Evolutionary conservation across 202 grass and related monocot genomes (phyloP), one percentile per base, ranked within the genome.

Genomic region (Carex arenaria): DNA sequence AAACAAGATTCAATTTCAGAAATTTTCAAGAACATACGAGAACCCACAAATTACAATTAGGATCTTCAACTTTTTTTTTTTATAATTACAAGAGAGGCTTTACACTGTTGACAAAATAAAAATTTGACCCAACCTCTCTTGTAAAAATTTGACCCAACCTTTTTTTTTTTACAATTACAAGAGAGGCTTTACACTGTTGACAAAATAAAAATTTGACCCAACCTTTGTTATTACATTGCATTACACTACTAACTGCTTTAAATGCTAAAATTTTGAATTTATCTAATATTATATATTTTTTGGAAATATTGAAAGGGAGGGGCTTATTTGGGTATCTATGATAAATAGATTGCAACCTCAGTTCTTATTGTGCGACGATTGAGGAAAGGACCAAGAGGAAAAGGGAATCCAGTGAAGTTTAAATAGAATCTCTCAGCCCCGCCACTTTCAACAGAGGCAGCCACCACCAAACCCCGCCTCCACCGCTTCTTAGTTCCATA

Each of bases 331-430:
- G 60, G 19, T 62, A 20, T 67, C 31, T 38, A 15, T 67, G 14
- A 38, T 36, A 7, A 38, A 38, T 34, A 62, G 4, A 9, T 67
- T 11, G 28, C 59, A 67, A 97, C 94, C 92, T 98, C 95, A 30
- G 86, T 90, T 70, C 95, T 90, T 43, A 91, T 93, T 53, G 95
- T 98, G 45, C 89, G 90, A 65, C 95, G 78, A 73, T 98, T 93
- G 87, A 98, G 90, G 87, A 95, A 98, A 42, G 95, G 92, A 4
- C 95, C 95, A 45, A 98, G 92, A 10, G 95, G 95, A 85, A 98
- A 98, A 73, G 95, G 95, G 79, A 98, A 98, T 3, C 95, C 95
- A 77, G 95, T 98, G 87, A 98, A 87, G 86, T 98, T 98, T 49
- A 98, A 72, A 83, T 95, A 94, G 85, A 94, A 93, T 55, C 92